A percentile compares a stretch with the other conserved stretches of the same genome.
Evolutionary conservation across 306 rosid species (phyloP).

Genomic region (Vigna angularis): DNA sequence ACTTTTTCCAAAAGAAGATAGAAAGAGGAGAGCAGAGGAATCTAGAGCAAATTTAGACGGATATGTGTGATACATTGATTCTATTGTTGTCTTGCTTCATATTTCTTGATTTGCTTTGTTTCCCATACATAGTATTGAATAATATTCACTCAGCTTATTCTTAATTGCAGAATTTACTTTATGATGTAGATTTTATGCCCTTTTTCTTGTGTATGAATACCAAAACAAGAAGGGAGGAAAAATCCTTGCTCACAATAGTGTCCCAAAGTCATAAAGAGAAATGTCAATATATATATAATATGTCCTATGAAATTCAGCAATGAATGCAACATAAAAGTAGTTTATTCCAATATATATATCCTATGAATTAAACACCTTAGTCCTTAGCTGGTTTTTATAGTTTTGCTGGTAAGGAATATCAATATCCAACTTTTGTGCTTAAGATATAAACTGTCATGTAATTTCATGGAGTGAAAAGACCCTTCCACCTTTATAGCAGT

Average conservation of each 20-base stretch:
- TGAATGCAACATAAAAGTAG: constrained; percentile 1
- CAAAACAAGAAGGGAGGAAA: neutral
- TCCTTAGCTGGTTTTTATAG: constrained; percentile 9
- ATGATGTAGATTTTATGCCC: constrained; percentile 23
- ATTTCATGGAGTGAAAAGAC: constrained; percentile 8
- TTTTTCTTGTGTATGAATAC: constrained; percentile 15
- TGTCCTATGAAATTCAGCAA: neutral
- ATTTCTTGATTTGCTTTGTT: constrained; percentile 24
- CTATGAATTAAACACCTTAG: constrained; percentile 23
- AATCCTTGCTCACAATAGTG: constrained; percentile 2
- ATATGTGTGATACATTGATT: neutral
- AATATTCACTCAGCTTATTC: constrained; percentile 25
- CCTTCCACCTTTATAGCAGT: constrained; percentile 17
- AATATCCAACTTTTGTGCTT: neutral
- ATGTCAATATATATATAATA: too few species aligned
- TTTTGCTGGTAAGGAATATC: constrained; percentile 20
- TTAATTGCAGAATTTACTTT: constrained; percentile 13
- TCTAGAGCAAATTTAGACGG: neutral
- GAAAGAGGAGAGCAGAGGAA: neutral
- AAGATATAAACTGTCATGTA: neutral
- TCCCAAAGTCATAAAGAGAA: neutral
- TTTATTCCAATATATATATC: constrained; percentile 14
- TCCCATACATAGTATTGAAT: constrained; percentile 12
- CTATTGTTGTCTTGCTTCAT: neutral
- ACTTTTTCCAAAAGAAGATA: constrained; percentile 18